Conservation (phyloP, 2,329 filamentous ascomycete genomes). For the Aschersonia sp. region DNA sequence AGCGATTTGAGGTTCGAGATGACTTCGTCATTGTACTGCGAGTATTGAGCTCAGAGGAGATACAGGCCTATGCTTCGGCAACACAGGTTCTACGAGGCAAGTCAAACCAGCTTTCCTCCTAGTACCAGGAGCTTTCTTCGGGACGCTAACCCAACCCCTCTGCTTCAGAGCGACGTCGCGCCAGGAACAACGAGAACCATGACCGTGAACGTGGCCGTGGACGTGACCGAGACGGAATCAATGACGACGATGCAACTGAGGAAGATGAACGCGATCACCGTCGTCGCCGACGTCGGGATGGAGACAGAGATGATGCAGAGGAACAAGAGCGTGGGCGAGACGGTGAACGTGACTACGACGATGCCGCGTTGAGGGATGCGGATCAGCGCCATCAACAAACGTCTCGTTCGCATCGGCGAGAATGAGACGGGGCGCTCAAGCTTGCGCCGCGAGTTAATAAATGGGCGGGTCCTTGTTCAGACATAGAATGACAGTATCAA, state of each 20-base stretch:
- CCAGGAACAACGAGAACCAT: conserved; percentile 15
- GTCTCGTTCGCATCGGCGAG: conserved; percentile 8
- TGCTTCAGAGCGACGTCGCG: conserved; percentile 15
- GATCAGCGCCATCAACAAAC: conserved; percentile 6
- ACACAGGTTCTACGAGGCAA: conserved; percentile 71
- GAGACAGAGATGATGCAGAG: conserved; percentile 6
- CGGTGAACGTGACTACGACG: conserved; percentile 6
- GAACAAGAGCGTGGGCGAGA: not conserved
- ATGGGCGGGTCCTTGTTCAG: too few relatives aligned
- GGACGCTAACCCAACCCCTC: too few relatives aligned
- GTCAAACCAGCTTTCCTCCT: conserved; percentile 10
- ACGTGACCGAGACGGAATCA: conserved; percentile 1
- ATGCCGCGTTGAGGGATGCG: not conserved
- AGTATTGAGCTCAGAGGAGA: conserved; percentile 78
- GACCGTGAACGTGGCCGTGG: not conserved
- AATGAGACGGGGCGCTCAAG: not conserved
- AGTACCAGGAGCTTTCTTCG: too few relatives aligned
- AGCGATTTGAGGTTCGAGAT: conserved; percentile 81
- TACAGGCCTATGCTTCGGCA: conserved; percentile 70
- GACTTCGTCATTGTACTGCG: conserved; percentile 89
- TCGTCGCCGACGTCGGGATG: conserved; percentile 6
- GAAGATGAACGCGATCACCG: conserved; percentile 9
- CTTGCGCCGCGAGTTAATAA: not conserved
- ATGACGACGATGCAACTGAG: conserved; percentile 5
- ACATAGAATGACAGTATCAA: too few relatives aligned